phyloP scores from a whole-genome alignment of 2,329 filamentous ascomycete genomes.

The Huntiella bhutanensis region DNA sequence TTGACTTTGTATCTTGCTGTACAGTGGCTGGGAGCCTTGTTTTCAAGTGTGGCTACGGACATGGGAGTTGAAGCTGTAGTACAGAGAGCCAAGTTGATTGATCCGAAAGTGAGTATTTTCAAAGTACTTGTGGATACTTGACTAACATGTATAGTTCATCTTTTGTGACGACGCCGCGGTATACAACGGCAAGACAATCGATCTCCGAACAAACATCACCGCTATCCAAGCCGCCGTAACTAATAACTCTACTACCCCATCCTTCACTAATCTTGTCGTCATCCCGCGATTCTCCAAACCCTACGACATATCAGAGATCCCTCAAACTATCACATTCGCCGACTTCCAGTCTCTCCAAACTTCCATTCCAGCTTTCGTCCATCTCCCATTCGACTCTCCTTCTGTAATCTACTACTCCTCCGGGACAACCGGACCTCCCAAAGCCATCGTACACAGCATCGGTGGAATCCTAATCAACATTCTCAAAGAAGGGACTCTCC shows the following conservation, averaged over 20 bases:
- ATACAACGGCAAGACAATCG: constrained; percentile 60
- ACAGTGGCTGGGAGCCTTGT: constrained; percentile 52
- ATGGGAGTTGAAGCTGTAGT: constrained; percentile 66
- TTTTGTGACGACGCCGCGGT: constrained; percentile 67
- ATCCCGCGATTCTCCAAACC: constrained; percentile 46
- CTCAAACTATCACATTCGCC: constrained; percentile 26
- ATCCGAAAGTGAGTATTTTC: constrained; percentile 30
- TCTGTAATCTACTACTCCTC: constrained; percentile 63
- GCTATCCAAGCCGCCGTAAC: constrained; percentile 47
- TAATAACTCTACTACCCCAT: constrained; percentile 26
- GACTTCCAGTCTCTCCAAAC: constrained; percentile 22
- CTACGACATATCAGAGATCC: constrained; percentile 36
- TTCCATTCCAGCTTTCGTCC: constrained; percentile 16
- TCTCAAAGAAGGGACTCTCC: constrained; percentile 38
- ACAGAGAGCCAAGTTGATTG: constrained; percentile 55
- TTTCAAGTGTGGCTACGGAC: constrained; percentile 60
- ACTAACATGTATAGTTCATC: constrained; percentile 30
- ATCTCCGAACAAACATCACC: constrained; percentile 53
- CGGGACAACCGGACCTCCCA: constrained; percentile 67
- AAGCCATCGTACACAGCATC: constrained; percentile 66
- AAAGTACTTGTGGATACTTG: background rate
- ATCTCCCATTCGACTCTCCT: constrained; percentile 52
- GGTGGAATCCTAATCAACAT: constrained; percentile 40
- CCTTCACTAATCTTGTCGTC: constrained; percentile 45
- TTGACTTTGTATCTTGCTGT: constrained; percentile 51